Base-by-base conservation (phyloP, 2,329 filamentous ascomycete genomes). In the Setomelanomma holmii region DNA sequence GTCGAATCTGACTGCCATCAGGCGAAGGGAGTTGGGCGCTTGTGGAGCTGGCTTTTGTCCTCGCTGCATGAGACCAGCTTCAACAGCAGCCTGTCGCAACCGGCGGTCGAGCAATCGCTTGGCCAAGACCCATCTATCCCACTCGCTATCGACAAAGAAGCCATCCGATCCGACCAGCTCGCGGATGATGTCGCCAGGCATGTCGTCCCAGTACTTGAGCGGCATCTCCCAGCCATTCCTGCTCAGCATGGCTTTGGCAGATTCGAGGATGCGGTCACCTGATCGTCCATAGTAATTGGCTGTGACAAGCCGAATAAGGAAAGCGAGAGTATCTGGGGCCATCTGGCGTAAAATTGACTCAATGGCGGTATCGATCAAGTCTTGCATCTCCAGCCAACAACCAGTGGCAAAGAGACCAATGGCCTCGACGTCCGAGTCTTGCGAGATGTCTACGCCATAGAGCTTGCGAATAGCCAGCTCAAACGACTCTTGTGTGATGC, bases 91-190 rank as follows among this genome's bases (percentile, higher is more conserved):
- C 44, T 76, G 68, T 43, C 75, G 76, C 33, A 85, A 71, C 47
- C 80, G 74, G 20, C 82, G 77, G 57, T 85, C 80, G 11, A 85
- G 72, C 10, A 86, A 72, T 12, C 80, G 78, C 61, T 83, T 82
- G 4, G 82, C 76, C 14, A 85, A 75, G 8, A 82, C 77, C 80
- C 82, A 86, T 47, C 83, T 71, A 50, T 84, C 79, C 80, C 82
- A 85, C 66, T 86, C 83, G 27, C 80, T 80, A 30, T 81, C 77
- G 19, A 85, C 77, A 60, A 81, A 86, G 68, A 85, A 85, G 23
- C 83, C 82, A 63, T 86, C 83, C 8, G 81, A 82, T 7, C 82
- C 83, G 24, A 85, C 78, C 14, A 85, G 81, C 56, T 85, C 83
- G n/a, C 82, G 77, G 38, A 84, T 76, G 47, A 84, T 78, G 55